Percentiles rank a stretch among this genome's conserved stretches.
phyloP scores from a whole-genome alignment of 148 eudicot genomes.

The Persicaria maculosa region DNA sequence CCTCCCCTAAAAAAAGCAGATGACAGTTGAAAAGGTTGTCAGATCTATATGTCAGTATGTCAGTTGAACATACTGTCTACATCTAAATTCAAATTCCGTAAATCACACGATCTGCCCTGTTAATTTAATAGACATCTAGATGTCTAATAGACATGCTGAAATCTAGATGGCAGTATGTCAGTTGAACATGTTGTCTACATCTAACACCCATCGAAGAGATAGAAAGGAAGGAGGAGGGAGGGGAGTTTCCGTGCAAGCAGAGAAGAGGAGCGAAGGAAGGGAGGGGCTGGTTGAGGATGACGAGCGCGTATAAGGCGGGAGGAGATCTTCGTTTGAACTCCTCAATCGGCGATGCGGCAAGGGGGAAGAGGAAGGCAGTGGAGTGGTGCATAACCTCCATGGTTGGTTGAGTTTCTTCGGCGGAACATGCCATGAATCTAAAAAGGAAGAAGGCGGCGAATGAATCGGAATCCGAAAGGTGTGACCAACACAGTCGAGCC shows the following conservation, averaged over 20 bases:
- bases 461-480: too few species aligned
- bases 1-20: too few species aligned
- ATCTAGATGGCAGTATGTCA: too few species aligned
- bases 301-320: conserved; percentile 42
- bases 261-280: conserved; percentile 76
- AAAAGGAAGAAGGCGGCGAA: too few species aligned
- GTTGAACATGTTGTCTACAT: too few species aligned
- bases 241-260: conserved; percentile 32
- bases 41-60: too few species aligned
- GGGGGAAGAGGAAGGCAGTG: conserved; percentile 18
- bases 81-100: background rate
- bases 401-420: background rate
- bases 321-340: conserved; percentile 20
- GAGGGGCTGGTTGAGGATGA: conserved; percentile 77
- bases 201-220: background rate
- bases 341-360: conserved; percentile 3
- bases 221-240: background rate
- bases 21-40: too few species aligned
- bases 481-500: too few species aligned
- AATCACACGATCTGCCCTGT: background rate
- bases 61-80: too few species aligned
- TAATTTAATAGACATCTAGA: background rate
- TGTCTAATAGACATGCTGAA: too few species aligned
- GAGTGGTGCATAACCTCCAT: conserved; percentile 20
- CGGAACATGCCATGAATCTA: too few species aligned